Evolutionary conservation across 768 basidiomycete species (phyloP), one percentile per base, ranked within the genome.

Genomic region (Tulasnella sp.): DNA sequence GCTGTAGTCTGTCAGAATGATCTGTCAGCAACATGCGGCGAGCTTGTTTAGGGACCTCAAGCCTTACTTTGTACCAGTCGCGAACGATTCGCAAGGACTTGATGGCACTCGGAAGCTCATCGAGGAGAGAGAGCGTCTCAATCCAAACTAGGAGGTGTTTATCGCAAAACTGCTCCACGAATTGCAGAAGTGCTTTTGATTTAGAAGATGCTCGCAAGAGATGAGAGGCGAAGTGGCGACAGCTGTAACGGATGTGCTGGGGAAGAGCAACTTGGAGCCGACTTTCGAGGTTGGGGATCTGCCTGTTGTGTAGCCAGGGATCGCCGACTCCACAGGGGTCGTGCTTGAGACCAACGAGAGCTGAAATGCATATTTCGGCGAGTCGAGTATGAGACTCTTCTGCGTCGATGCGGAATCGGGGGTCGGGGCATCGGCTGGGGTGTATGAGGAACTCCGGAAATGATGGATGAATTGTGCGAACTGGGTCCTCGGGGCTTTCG

Each of bases 381-480:
- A 73, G 12, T 6, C 52, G 52, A 4, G 29, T 8, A 49, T 73
- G 40, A 12, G 54, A 1, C 36, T 22, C n/a, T n/a, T 14, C 37
- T 45, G 72, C 19, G 34, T 4, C 9, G 15, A 73, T 25, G n/a
- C 22, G 36, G 3, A 73, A 52, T 9, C 14, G 45, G 0, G 36
- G 22, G 25, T 73, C 72, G 1, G 40, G 34, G 25, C 72, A 73
- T 5, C 72, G 40, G 8, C 1, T 31, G 8, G 40, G 52, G 25
- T 31, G 36, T n/a, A 34, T 77, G 22, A 77, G 37, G 39, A 77
- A 77, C 3, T 67, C 38, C 25, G 31, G 76, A 52, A 77, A 77
- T 37, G 76, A 77, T 9, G 29, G 76, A 22, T 77, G 76, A n/a
- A 54, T n/a, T 29, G 77, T 29, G 1, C 74, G 73, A 67, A 76